A percentile compares a stretch with the other conserved stretches of the same genome.
Conservation (phyloP, 148 eudicot species). For the Rhododendron griersonianum region DNA sequence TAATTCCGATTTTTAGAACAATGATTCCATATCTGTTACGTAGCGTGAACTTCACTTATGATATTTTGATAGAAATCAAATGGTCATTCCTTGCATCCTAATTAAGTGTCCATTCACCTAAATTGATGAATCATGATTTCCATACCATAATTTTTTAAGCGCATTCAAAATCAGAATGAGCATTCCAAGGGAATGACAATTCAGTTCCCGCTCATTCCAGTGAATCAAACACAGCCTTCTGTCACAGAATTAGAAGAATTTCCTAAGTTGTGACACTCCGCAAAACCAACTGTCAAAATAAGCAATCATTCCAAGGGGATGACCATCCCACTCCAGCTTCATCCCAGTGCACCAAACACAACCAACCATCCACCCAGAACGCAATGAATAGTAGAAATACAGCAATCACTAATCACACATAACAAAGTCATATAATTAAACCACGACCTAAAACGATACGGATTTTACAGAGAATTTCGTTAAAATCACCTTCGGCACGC, state of each 20-base stretch:
- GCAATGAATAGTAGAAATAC: neutral
- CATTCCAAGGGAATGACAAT: neutral
- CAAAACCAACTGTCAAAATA: neutral
- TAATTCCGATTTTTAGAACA: too few relatives aligned
- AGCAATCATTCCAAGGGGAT: neutral
- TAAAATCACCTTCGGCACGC: constrained; percentile 61
- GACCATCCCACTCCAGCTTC: neutral
- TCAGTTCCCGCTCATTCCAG: neutral
- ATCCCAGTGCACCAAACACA: neutral
- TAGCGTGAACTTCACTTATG: neutral
- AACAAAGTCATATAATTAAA: neutral
- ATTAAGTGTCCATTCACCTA: neutral
- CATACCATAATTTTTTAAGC: neutral
- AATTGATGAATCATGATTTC: neutral
- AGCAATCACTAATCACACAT: neutral
- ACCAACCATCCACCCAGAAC: neutral
- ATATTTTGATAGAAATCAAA: neutral
- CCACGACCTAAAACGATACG: neutral
- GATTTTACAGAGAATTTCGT: neutral
- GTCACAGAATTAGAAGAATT: too few relatives aligned
- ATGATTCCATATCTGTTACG: neutral
- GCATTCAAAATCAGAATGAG: neutral
- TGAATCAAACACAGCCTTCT: neutral
- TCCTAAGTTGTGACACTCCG: too few relatives aligned
- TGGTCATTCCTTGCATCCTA: neutral